Conservation (phyloP, 1,284 basidiomycete genomes). For the Ustilago esculenta region DNA sequence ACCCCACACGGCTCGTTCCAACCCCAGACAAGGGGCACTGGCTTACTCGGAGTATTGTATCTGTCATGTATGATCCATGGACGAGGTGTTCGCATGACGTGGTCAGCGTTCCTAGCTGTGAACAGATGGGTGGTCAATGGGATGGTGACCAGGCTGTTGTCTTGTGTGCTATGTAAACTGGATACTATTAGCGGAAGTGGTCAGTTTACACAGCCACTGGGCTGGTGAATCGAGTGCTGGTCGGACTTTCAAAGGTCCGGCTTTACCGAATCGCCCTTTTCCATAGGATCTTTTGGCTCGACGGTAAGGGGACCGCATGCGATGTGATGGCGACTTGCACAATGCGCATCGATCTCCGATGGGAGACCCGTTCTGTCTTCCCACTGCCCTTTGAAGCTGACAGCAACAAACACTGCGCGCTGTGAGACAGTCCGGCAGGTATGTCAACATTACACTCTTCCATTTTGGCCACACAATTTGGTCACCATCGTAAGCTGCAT, state of each 20-base stretch:
- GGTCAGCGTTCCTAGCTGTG: background rate
- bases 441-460: too few species aligned
- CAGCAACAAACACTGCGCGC: background rate
- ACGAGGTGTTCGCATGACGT: background rate
- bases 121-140: too few species aligned
- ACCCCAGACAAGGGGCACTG: background rate
- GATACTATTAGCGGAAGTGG: too few species aligned
- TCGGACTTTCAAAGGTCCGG: background rate
- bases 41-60: background rate
- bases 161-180: too few species aligned
- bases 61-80: background rate
- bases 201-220: too few species aligned
- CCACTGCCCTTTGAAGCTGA: background rate
- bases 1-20: background rate
- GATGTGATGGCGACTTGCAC: conserved; percentile 1
- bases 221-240: too few species aligned
- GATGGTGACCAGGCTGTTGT: too few species aligned
- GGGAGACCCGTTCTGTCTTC: background rate
- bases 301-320: conserved; percentile 1
- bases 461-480: background rate
- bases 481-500: conserved; percentile 8
- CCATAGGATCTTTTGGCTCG: too few species aligned
- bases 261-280: background rate
- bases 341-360: background rate
- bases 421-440: conserved; percentile 4